phyloP scores from a whole-genome alignment of 306 rosid species.

The Purshia tridentata region DNA sequence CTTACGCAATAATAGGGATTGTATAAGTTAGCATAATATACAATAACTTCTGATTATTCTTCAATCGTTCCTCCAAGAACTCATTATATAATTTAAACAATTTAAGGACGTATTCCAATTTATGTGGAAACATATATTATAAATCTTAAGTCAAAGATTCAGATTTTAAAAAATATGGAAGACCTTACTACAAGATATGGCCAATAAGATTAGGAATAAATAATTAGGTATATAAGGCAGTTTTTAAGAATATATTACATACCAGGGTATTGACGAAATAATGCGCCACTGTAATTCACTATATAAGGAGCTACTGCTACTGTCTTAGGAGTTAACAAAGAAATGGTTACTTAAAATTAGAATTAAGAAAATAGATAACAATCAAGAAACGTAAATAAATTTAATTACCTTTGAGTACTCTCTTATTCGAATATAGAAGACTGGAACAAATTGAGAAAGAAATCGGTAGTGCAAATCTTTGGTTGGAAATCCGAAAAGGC shows the following conservation, averaged over 20 bases:
- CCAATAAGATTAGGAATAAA: neutral
- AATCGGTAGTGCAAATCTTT: conserved; percentile 93
- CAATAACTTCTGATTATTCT: neutral
- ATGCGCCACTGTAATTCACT: conserved; percentile 88
- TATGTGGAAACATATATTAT: neutral
- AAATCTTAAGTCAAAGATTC: neutral
- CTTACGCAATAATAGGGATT: neutral
- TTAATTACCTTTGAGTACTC: conserved; percentile 82
- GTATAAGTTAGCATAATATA: neutral
- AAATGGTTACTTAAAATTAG: conserved; percentile 25
- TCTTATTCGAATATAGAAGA: conserved; percentile 84
- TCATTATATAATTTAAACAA: neutral
- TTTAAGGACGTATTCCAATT: neutral
- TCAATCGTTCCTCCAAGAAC: neutral
- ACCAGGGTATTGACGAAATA: conserved; percentile 97
- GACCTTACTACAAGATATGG: neutral
- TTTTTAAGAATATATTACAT: conserved; percentile 24
- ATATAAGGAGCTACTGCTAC: conserved; percentile 87
- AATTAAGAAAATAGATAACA: conserved; percentile 18
- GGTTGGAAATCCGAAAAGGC: conserved; percentile 82
- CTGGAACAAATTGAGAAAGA: conserved; percentile 91
- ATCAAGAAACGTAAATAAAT: neutral
- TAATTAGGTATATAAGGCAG: neutral
- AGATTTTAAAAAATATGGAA: too few relatives aligned
- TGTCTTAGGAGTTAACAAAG: conserved; percentile 52